Conservation (phyloP, 345 rosid species). For the Euphorbia tirucalli region DNA sequence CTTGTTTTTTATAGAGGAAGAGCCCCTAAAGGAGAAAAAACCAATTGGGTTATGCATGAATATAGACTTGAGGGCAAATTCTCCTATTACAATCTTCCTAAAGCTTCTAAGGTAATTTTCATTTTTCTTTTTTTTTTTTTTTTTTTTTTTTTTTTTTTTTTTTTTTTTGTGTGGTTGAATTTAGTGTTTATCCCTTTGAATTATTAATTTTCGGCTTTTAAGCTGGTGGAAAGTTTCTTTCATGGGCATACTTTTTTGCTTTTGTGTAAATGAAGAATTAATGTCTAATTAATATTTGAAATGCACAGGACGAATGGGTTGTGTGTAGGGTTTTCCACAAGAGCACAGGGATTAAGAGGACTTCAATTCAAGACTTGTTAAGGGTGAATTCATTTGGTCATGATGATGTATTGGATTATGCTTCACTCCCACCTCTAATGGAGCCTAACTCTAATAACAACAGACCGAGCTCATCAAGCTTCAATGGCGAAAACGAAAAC, state of each 20-base stretch:
- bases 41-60: slow-evolving; percentile 98
- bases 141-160: too few species aligned
- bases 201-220: slow-evolving; percentile 18
- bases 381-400: slow-evolving; percentile 37
- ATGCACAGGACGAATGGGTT: slow-evolving; percentile 88
- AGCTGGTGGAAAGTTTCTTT: slow-evolving; percentile 38
- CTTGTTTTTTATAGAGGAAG: slow-evolving; percentile 93
- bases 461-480: slow-evolving; percentile 30
- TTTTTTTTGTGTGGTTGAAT: too few species aligned
- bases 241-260: slow-evolving; percentile 24
- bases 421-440: slow-evolving; percentile 58
- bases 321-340: slow-evolving; percentile 94
- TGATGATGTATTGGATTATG: slow-evolving; percentile 43
- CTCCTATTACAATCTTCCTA: slow-evolving; percentile 68
- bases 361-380: slow-evolving; percentile 33
- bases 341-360: slow-evolving; percentile 49
- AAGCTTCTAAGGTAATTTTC: slow-evolving; percentile 52
- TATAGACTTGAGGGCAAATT: slow-evolving; percentile 83
- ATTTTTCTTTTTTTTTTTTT: background rate
- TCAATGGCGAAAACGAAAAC: slow-evolving; percentile 15
- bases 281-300: background rate
- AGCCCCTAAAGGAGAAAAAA: slow-evolving; percentile 97
- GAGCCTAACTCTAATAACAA: slow-evolving; percentile 26
- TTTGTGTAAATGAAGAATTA: slow-evolving; percentile 36
- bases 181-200: background rate